Conservation (phyloP, 352 stramenopile species). For the Thalassiosira hispida region DNA sequence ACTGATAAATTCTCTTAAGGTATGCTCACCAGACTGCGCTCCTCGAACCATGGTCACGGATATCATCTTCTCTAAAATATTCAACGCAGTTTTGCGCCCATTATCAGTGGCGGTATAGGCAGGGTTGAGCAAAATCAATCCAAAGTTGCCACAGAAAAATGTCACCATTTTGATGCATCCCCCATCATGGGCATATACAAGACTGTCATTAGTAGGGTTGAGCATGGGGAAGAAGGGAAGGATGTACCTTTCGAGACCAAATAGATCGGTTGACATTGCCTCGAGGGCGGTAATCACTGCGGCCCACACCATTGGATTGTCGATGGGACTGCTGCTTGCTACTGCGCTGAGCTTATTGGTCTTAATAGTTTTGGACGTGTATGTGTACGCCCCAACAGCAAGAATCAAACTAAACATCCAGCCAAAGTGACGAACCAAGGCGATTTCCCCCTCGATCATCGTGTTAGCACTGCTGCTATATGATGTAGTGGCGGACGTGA, state of each 20-base stretch:
- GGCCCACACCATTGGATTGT: conserved; percentile 18
- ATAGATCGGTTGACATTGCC: conserved; percentile 25
- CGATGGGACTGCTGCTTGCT: conserved; percentile 2
- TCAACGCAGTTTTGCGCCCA: conserved; percentile 50
- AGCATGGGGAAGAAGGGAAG: conserved; percentile 10
- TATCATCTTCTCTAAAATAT: conserved; percentile 78
- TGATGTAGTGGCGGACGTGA: too few relatives aligned
- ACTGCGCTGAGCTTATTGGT: too few relatives aligned
- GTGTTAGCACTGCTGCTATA: too few relatives aligned
- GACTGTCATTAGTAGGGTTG: background rate
- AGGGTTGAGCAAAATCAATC: conserved; percentile 71
- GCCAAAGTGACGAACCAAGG: too few relatives aligned
- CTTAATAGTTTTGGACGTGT: too few relatives aligned
- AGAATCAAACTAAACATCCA: too few relatives aligned
- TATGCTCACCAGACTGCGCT: conserved; percentile 4
- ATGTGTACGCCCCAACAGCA: too few relatives aligned
- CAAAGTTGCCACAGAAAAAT: conserved; percentile 79
- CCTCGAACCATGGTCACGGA: conserved; percentile 81
- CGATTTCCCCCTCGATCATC: too few relatives aligned
- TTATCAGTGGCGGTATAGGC: conserved; percentile 49
- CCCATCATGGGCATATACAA: background rate
- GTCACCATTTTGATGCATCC: background rate
- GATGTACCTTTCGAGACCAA: conserved; percentile 1
- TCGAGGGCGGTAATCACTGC: conserved; percentile 33
- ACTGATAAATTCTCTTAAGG: too few relatives aligned